These are phyloP conservation scores for Coniella lustricola DNA, from an alignment of 2,329 filamentous ascomycete species.

Conservation along the genomic window DNA sequence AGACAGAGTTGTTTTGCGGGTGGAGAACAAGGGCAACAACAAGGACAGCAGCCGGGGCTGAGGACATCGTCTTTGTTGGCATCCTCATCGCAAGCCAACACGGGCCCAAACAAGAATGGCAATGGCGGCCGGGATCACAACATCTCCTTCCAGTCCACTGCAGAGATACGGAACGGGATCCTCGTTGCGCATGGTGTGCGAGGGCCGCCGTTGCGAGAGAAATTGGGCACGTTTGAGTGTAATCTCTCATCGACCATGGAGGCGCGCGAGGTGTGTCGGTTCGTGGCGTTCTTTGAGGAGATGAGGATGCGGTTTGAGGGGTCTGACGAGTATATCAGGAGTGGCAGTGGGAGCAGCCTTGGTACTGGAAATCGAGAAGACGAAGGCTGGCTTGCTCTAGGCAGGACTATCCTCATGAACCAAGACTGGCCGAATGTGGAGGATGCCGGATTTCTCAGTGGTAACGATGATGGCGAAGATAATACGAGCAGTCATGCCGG, in stretches of 20 bases:
- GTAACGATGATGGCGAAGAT: too few species aligned
- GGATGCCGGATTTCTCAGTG: too few species aligned
- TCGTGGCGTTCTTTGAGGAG: background rate
- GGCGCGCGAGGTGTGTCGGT: background rate
- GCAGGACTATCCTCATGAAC: background rate
- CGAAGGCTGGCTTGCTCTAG: background rate
- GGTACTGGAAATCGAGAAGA: background rate
- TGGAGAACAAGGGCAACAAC: too few species aligned
- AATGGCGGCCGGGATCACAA: too few species aligned
- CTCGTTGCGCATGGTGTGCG: background rate
- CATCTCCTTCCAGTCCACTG: background rate
- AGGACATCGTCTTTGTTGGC: background rate
- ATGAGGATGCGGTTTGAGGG: background rate
- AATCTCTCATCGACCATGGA: too few species aligned
- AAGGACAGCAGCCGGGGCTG: background rate
- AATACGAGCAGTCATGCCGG: too few species aligned
- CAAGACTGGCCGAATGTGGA: background rate
- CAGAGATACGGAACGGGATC: background rate
- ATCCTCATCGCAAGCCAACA: background rate
- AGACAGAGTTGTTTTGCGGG: too few species aligned
- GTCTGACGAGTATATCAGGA: too few species aligned
- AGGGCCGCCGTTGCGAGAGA: background rate
- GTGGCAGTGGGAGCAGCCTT: too few species aligned
- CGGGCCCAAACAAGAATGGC: too few species aligned
- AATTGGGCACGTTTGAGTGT: background rate